phyloP scores from a whole-genome alignment of 306 rosid genomes.

The Ceratonia siliqua region DNA sequence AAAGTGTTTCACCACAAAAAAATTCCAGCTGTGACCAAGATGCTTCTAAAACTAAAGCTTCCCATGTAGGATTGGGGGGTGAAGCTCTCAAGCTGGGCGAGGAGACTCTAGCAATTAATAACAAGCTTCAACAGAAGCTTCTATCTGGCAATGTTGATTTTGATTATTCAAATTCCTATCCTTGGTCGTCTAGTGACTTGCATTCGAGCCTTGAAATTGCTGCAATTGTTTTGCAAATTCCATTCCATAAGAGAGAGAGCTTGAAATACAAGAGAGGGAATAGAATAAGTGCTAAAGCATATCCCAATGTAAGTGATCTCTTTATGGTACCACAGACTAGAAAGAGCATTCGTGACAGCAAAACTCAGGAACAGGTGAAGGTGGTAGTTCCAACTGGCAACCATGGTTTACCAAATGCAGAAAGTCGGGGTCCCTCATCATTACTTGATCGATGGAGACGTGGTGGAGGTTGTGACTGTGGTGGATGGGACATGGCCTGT shows the following conservation, averaged over 20 bases:
- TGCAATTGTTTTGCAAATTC: conserved; percentile 78
- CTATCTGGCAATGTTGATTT: conserved; percentile 38
- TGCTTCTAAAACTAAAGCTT: conserved; percentile 48
- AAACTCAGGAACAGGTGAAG: conserved; percentile 58
- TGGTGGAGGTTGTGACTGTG: conserved; percentile 95
- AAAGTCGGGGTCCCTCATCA: conserved; percentile 67
- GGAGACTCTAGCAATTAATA: conserved; percentile 35
- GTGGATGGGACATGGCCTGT: conserved; percentile 98
- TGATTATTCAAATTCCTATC: conserved; percentile 43
- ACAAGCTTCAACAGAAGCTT: conserved; percentile 53
- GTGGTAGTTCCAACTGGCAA: conserved; percentile 79
- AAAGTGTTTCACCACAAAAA: conserved; percentile 46
- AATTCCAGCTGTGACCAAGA: conserved; percentile 34
- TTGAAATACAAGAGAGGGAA: conserved; percentile 68
- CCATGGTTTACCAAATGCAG: conserved; percentile 71
- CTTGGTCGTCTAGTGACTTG: conserved; percentile 50
- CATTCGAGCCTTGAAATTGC: conserved; percentile 68
- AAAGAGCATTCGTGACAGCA: conserved; percentile 35
- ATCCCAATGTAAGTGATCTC: conserved; percentile 39
- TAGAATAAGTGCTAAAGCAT: conserved; percentile 43
- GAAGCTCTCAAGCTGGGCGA: conserved; percentile 37
- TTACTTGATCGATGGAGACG: conserved; percentile 79
- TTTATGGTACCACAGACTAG: conserved; percentile 45
- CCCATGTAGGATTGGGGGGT: conserved; percentile 39
- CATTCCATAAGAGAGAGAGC: conserved; percentile 74